Conservation (phyloP, 2,329 filamentous ascomycete genomes). For the Pseudodiploospora longispora region DNA sequence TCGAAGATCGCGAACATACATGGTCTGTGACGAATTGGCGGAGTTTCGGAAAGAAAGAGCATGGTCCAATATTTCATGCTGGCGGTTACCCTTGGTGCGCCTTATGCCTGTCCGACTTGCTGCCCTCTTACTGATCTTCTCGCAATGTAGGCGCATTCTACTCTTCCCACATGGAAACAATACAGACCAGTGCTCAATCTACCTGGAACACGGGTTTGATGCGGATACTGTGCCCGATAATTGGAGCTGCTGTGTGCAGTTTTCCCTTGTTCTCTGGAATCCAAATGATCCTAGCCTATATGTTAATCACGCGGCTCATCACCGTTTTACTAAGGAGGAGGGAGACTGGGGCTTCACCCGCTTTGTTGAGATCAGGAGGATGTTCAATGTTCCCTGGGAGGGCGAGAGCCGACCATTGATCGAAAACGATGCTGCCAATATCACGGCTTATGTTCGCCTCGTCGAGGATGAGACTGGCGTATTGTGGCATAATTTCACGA, state of each 20-base stretch:
- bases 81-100: conserved; percentile 79
- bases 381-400: conserved; percentile 75
- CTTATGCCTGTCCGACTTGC: conserved; percentile 13
- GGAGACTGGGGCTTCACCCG: conserved; percentile 99
- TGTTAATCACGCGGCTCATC: conserved; percentile 75
- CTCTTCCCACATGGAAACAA: conserved; percentile 96
- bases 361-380: conserved; percentile 78
- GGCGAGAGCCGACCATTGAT: conserved; percentile 60
- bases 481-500: conserved; percentile 83
- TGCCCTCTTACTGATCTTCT: not conserved
- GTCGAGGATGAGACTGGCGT: conserved; percentile 85
- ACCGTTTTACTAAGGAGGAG: conserved; percentile 93
- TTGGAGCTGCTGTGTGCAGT: conserved; percentile 96
- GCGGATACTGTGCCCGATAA: conserved; percentile 70
- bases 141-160: conserved; percentile 66
- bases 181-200: conserved; percentile 87
- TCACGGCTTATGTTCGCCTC: conserved; percentile 75
- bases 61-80: conserved; percentile 81
- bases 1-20: conserved; percentile 68
- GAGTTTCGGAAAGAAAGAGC: conserved; percentile 66
- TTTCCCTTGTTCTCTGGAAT: conserved; percentile 90
- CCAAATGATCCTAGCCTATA: conserved; percentile 83
- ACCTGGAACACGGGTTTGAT: conserved; percentile 89
- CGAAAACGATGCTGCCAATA: conserved; percentile 68
- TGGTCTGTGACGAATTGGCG: conserved; percentile 88